Evolutionary conservation across 305 asterid genomes (phyloP).

Genomic region (Fraxinus floribunda): DNA sequence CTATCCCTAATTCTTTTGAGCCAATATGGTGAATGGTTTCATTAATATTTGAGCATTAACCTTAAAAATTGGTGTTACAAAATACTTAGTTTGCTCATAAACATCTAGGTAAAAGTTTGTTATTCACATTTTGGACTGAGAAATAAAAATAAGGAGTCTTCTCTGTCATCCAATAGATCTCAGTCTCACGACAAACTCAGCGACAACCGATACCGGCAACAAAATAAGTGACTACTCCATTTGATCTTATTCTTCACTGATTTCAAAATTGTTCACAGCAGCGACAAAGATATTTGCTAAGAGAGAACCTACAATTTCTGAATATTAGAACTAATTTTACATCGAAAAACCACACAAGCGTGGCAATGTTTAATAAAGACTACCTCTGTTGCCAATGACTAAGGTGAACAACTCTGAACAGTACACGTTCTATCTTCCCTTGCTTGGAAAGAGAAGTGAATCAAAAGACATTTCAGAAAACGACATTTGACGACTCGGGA

Average conservation of each 20-base stretch:
- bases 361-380: slow-evolving; percentile 16
- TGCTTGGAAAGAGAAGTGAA: slow-evolving; percentile 15
- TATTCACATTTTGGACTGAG: not conserved
- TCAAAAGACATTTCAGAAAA: not conserved
- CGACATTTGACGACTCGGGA: slow-evolving; percentile 1
- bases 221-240: not conserved
- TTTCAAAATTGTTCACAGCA: not conserved
- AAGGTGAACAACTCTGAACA: slow-evolving; percentile 16
- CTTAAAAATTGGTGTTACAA: not conserved
- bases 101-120: not conserved
- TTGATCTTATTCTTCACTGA: not conserved
- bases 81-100: not conserved
- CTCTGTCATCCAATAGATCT: not conserved
- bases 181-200: not conserved
- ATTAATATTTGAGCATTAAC: not conserved
- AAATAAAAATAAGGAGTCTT: not conserved
- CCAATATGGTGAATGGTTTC: not conserved
- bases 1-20: not conserved
- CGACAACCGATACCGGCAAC: not conserved
- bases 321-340: slow-evolving; percentile 29
- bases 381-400: slow-evolving; percentile 9
- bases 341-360: slow-evolving; percentile 21
- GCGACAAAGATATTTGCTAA: not conserved
- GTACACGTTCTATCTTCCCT: slow-evolving; percentile 20
- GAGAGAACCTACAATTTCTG: slow-evolving; percentile 18